phyloP scores from a whole-genome alignment of 2,329 filamentous ascomycete genomes.

The Huntiella decipiens region DNA sequence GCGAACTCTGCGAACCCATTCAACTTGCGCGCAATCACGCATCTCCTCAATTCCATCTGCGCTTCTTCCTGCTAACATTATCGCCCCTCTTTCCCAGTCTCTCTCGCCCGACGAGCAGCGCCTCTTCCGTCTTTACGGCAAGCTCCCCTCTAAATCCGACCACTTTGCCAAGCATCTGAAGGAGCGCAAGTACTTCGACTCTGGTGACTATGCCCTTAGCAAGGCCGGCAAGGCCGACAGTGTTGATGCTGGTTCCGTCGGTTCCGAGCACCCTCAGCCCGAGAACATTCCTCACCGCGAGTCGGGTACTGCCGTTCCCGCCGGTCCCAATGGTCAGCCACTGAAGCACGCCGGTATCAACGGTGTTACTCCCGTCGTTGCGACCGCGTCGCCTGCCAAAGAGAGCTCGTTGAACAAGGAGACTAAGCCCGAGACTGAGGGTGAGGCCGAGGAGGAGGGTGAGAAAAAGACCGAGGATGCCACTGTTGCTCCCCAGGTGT shows the following conservation, averaged over 20 bases:
- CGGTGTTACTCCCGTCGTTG: slow-evolving; percentile 11
- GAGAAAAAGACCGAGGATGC: slow-evolving; percentile 1
- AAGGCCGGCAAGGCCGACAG: slow-evolving; percentile 94
- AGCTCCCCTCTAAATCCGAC: slow-evolving; percentile 90
- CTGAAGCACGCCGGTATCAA: slow-evolving; percentile 25
- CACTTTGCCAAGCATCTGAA: slow-evolving; percentile 96
- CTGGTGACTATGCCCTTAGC: slow-evolving; percentile 85
- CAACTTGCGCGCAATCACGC: slow-evolving; percentile 1
- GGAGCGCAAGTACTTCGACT: slow-evolving; percentile 98
- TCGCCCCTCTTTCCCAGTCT: slow-evolving; percentile 34
- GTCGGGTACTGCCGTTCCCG: slow-evolving; percentile 31
- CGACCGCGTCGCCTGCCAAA: slow-evolving; percentile 75
- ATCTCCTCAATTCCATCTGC: slow-evolving; percentile 11
- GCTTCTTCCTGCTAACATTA: background rate
- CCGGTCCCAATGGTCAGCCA: slow-evolving; percentile 16
- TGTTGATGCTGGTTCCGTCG: slow-evolving; percentile 81
- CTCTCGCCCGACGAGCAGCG: slow-evolving; percentile 89
- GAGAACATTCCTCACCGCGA: slow-evolving; percentile 74
- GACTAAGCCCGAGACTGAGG: slow-evolving; percentile 38
- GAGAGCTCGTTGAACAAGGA: slow-evolving; percentile 70
- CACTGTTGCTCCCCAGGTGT: background rate
- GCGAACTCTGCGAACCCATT: background rate
- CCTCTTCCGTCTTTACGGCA: slow-evolving; percentile 92
- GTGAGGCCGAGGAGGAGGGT: slow-evolving; percentile 8
- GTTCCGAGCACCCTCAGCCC: slow-evolving; percentile 82